These are phyloP conservation scores for Helenozyma baotianmanensis DNA, from an alignment of 805 yeast genomes.

Conservation along the genomic window DNA sequence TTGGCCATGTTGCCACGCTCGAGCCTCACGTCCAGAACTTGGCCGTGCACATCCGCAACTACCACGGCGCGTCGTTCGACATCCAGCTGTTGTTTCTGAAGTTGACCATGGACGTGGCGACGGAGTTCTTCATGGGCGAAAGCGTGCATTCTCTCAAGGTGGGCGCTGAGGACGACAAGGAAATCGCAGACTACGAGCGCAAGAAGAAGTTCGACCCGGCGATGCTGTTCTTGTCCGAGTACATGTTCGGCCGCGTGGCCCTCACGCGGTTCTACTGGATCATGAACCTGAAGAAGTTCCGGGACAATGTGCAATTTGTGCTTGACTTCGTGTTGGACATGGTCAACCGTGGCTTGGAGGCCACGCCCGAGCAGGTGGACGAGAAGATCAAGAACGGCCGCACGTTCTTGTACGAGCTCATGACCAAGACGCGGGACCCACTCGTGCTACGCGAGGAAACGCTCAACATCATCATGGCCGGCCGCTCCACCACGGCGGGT, in stretches of 20 bases:
- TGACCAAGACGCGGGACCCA: constrained; percentile 8
- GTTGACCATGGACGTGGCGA: constrained; percentile 37
- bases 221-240: constrained; percentile 3
- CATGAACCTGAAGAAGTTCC: constrained; percentile 6
- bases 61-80: constrained; percentile 4
- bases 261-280: constrained; percentile 8
- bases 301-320: constrained; percentile 2
- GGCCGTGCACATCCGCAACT: constrained; percentile 1
- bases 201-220: constrained; percentile 3
- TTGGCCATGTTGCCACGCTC: constrained; percentile 9
- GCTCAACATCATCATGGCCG: constrained; percentile 22
- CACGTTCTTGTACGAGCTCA: constrained; percentile 10
- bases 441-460: constrained; percentile 10
- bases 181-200: background rate
- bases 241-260: constrained; percentile 4
- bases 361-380: background rate
- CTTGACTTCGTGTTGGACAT: constrained; percentile 9
- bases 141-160: constrained; percentile 7
- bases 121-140: constrained; percentile 41
- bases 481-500: constrained; percentile 35
- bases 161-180: background rate
- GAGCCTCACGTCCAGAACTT: constrained; percentile 8
- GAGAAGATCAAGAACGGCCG: background rate
- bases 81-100: constrained; percentile 8
- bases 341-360: constrained; percentile 6